A percentile compares a stretch with the other conserved stretches of the same genome.
Conservation (phyloP, 805 yeast species). For the Dipodascus albidus region DNA sequence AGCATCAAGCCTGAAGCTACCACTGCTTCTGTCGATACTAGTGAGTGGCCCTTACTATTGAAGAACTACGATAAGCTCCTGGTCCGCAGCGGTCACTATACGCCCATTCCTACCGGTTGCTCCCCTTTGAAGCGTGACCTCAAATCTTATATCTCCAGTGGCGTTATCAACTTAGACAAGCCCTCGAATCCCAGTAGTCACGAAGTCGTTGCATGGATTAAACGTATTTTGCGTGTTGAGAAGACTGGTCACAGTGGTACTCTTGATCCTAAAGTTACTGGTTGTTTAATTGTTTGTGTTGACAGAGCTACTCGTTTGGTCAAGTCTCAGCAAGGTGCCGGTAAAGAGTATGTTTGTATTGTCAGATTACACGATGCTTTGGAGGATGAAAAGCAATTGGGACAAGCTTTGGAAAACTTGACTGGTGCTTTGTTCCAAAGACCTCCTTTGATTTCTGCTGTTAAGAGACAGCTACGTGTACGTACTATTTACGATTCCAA, state of each 20-base stretch:
- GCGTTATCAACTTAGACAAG: conserved; percentile 94
- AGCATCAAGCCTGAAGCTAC: conserved; percentile 82
- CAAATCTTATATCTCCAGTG: conserved; percentile 79
- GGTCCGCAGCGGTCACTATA: conserved; percentile 94
- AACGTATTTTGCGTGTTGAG: conserved; percentile 88
- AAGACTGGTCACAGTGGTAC: conserved; percentile 99
- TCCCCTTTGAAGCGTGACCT: conserved; percentile 92
- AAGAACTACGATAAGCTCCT: conserved; percentile 89
- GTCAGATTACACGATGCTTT: conserved; percentile 91
- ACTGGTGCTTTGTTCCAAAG: conserved; percentile 99
- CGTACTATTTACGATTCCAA: conserved; percentile 96
- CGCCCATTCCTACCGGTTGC: conserved; percentile 93
- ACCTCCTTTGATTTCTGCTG: conserved; percentile 98
- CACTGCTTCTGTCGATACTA: conserved; percentile 66
- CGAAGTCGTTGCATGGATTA: conserved; percentile 99
- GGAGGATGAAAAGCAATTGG: conserved; percentile 81
- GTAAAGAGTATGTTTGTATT: conserved; percentile 98
- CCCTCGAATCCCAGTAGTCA: conserved; percentile 98
- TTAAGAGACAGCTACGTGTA: conserved; percentile 96
- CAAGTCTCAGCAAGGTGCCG: conserved; percentile 98
- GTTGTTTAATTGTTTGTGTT: conserved; percentile 95
- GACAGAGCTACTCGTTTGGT: conserved; percentile 98
- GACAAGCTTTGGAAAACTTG: conserved; percentile 78
- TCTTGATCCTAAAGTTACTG: conserved; percentile 96
- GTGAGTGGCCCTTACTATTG: conserved; percentile 90